Evolutionary conservation across 805 yeast genomes (phyloP), one percentile per base, ranked within the genome.

Genomic region (Yamadazyma scolyti): DNA sequence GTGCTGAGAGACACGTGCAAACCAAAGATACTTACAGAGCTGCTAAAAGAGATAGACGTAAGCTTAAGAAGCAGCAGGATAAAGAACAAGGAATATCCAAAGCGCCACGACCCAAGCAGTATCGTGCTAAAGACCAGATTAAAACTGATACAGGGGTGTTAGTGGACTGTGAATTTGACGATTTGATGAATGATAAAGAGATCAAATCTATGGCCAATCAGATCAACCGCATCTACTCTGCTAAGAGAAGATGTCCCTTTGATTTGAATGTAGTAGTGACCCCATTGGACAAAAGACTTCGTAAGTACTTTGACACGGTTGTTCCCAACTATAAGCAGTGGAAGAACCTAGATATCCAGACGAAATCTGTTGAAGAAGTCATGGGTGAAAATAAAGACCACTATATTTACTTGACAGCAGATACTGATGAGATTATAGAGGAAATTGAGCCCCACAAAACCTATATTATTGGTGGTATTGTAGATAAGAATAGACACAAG

Each of bases 391-490:
- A 31, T 7, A 46, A 52, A 26, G 44, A 61, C 2, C 71, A 72
- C 21, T 65, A 61, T 23, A 71, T 86, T 0, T 90, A 93, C 48
- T 60, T 90, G 21, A 80, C 95, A 1, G 94, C 97, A 0, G 98
- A 90, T 47, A 81, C 96, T 0, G 83, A 79, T 6, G 82, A 81
- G 6, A 75, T 67, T 14, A 47, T 93, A 20, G 75, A 71, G 8
- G 73, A 65, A 16, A 62, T 90, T 32, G 77, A 80, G 39, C 75
- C 77, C 4, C 84, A 81, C 3, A 65, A 70, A 52, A 84, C 94
- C 0, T 90, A 90, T 46, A 76, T 90, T 25, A 78, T 90, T 29
- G 98, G 98, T 7, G 98, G 97, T 1, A 90, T 90, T 34, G 97
- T 90, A 3, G 98, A 90, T 55, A 90, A 90, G 55, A 94, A 94